A percentile compares a stretch with the other conserved stretches of the same genome.
These are phyloP conservation scores for Ceriops zippeliana DNA, from an alignment of 345 rosid genomes.

Conservation along the genomic window DNA sequence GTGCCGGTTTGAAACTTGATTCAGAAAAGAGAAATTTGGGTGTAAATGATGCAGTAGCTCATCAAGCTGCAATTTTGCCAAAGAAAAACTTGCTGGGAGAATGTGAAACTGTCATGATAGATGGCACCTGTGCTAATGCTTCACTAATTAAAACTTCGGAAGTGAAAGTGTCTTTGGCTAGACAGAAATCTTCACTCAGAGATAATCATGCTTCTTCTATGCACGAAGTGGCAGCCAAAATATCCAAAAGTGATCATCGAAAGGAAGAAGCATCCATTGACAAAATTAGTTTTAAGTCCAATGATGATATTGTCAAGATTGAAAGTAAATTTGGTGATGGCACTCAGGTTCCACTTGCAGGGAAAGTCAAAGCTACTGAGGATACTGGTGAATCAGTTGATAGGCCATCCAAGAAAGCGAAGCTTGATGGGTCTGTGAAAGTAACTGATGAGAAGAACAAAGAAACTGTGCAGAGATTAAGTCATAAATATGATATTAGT, in stretches of 20 bases:
- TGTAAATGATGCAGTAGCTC: constrained; percentile 16
- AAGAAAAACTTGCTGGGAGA: constrained; percentile 17
- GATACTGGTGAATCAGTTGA: constrained; percentile 30
- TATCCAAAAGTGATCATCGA: background rate
- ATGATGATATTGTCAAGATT: constrained; percentile 19
- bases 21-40: constrained; percentile 22
- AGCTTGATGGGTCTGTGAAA: constrained; percentile 34
- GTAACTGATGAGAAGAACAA: constrained; percentile 25
- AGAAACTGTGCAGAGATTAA: constrained; percentile 24
- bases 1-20: constrained; percentile 27
- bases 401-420: constrained; percentile 52
- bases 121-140: constrained; percentile 21
- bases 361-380: constrained; percentile 25
- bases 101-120: constrained; percentile 15
- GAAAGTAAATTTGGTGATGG: constrained; percentile 19
- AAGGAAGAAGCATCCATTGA: background rate
- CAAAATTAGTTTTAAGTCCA: constrained; percentile 14
- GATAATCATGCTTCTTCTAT: constrained; percentile 21
- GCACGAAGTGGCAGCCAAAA: background rate
- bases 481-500: constrained; percentile 18
- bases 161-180: constrained; percentile 14
- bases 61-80: constrained; percentile 9
- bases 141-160: constrained; percentile 17
- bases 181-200: constrained; percentile 14
- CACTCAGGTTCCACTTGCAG: constrained; percentile 24